Evolutionary conservation across 495 filamentous ascomycete genomes (phyloP).

Genomic region (Elasticomyces elasticus): DNA sequence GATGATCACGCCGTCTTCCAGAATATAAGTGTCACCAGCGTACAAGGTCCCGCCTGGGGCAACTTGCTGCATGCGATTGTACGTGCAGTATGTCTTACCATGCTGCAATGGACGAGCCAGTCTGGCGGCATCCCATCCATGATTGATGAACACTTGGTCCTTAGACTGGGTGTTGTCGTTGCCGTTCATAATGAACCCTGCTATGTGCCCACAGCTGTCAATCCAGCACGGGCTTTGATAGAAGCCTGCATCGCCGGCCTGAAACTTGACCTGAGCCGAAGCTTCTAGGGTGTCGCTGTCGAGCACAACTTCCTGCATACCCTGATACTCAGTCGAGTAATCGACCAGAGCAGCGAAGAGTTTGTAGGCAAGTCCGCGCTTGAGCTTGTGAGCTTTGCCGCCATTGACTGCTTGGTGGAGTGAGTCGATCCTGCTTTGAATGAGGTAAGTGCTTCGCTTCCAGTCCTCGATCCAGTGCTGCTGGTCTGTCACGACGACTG

Average conservation of each 20-base stretch:
- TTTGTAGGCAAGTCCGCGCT: conserved; percentile 66
- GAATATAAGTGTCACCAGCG: conserved; percentile 19
- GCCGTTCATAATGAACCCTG: conserved; percentile 16
- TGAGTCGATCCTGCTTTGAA: conserved; percentile 36
- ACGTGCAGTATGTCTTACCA: conserved; percentile 7
- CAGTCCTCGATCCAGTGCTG: conserved; percentile 33
- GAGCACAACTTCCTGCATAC: conserved; percentile 68
- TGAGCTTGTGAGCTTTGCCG: conserved; percentile 34
- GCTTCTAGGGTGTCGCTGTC: conserved; percentile 63
- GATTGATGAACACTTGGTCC: conserved; percentile 9
- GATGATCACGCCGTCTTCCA: conserved; percentile 11
- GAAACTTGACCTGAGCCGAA: conserved; percentile 47
- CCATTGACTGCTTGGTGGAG: conserved; percentile 30
- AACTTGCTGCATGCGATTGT: conserved; percentile 10
- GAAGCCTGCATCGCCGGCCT: not conserved
- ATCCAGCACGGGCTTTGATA: conserved; percentile 7
- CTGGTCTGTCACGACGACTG: conserved; percentile 32
- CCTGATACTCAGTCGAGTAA: conserved; percentile 56
- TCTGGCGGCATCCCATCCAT: conserved; percentile 4
- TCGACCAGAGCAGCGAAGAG: conserved; percentile 62
- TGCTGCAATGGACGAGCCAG: not conserved
- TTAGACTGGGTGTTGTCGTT: conserved; percentile 3
- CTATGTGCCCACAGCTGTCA: conserved; percentile 13
- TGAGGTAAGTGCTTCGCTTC: conserved; percentile 42
- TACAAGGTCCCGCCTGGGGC: conserved; percentile 11